A percentile compares a stretch with the other conserved stretches of the same genome.
Conservation (phyloP, 176 grass and related monocot species). For the Musa schizocarpa region DNA sequence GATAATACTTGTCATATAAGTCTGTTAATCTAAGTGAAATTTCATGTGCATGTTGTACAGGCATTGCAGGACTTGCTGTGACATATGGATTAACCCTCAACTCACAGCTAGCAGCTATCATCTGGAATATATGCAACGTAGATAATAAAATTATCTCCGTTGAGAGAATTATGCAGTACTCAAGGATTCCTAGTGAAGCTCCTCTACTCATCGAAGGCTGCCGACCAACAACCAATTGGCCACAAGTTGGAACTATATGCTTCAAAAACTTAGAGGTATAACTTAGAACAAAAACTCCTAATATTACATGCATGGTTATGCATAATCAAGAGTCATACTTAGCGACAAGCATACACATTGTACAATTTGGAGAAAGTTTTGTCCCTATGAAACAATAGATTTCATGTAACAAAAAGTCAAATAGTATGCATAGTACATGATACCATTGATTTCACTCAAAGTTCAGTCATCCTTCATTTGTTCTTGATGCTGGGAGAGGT, state of each 20-base stretch:
- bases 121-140: constrained; percentile 89
- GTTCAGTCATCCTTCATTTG: too few relatives aligned
- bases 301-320: neutral
- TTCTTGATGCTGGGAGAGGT: too few relatives aligned
- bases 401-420: too few relatives aligned
- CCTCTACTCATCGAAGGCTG: constrained; percentile 61
- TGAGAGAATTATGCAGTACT: constrained; percentile 97
- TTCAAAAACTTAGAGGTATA: constrained; percentile 83
- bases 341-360: too few relatives aligned
- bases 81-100: constrained; percentile 94
- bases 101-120: constrained; percentile 59
- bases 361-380: too few relatives aligned
- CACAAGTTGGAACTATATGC: constrained; percentile 61
- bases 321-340: neutral
- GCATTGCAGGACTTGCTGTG: constrained; percentile 92
- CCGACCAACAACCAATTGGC: constrained; percentile 54
- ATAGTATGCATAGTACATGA: too few relatives aligned
- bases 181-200: constrained; percentile 72
- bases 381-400: too few relatives aligned
- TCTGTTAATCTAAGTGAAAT: neutral
- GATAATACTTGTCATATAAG: neutral
- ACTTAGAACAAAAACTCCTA: neutral
- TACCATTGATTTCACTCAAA: too few relatives aligned
- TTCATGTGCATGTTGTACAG: constrained; percentile 33
- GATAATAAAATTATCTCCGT: constrained; percentile 99